Evolutionary conservation across 305 asterid genomes (phyloP), one percentile per base, ranked within the genome.

Genomic region (Fraxinus sp.): DNA sequence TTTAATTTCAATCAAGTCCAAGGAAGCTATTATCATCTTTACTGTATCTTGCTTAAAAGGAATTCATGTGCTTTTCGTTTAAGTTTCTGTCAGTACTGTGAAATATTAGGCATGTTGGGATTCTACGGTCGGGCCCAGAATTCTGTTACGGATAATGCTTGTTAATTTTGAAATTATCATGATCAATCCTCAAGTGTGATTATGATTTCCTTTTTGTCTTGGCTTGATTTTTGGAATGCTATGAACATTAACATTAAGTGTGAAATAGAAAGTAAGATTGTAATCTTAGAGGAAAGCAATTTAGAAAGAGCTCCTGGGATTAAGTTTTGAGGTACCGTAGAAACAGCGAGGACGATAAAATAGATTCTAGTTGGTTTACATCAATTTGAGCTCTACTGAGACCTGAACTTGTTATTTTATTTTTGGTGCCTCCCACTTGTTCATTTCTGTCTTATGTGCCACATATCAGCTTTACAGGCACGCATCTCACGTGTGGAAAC

Each of bases 381-480:
- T 77, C 37, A 46, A 24, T 22, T 49, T 26, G 79, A 26, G 39
- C 75, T 28, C 35, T 24, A 26, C 4, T 20, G 7, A 37, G 16
- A 32, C 62, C 72, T 57, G 20, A 26, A 57, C 68, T 49, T 57
- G 70, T 52, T 32, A 24, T 24, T n/a, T 22, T 33, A 8, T 49
- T 49, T 81, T 79, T 39, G 35, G 78, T 64, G 59, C 7, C 39
- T 80, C 26, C 74, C 57, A 83, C 66, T 68, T 32, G 35, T 52
- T 82, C 73, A 13, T 43, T 9, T 85, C 32, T 79, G 20, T 75
- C 81, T 84, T 37, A 8, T 79, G 24, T 37, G 28, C 80, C 79
- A 22, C 26, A 78, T 82, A 37, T 83, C 92, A 94, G 98, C 88
- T 95, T 94, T 85, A 88, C 96, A 76, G 93, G 85, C 70, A 95